Conservation (phyloP, 768 basidiomycete species). For the Cubamyces sp. region DNA sequence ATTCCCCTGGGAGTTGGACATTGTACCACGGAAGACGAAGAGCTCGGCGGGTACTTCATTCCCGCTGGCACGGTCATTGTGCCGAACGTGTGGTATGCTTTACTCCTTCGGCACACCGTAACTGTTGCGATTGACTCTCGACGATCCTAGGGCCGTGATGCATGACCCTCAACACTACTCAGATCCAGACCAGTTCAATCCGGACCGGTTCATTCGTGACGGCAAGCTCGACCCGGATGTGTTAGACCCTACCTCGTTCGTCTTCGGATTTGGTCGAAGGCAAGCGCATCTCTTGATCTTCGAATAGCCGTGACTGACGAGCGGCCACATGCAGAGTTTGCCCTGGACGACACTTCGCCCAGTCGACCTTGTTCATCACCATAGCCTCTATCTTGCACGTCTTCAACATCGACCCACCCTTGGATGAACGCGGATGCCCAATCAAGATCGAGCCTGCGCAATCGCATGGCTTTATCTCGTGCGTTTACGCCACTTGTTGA, state of each 20-base stretch:
- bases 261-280: conserved; percentile 5
- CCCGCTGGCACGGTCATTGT: conserved; percentile 29
- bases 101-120: background rate
- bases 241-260: background rate
- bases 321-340: conserved; percentile 41
- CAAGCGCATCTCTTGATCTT: background rate
- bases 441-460: background rate
- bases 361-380: conserved; percentile 50
- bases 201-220: conserved; percentile 15
- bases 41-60: conserved; percentile 29
- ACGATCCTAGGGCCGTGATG: conserved; percentile 6
- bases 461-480: background rate
- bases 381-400: conserved; percentile 47
- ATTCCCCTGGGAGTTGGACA: conserved; percentile 29
- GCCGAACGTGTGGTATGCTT: conserved; percentile 30
- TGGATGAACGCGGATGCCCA: conserved; percentile 35
- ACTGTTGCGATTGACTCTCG: background rate
- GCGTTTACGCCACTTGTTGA: no score
- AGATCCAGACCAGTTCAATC: conserved; percentile 16
- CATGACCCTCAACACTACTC: conserved; percentile 22
- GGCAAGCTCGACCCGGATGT: conserved; percentile 1
- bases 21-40: conserved; percentile 31
- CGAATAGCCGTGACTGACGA: no score
- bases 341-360: conserved; percentile 51
- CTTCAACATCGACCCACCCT: conserved; percentile 44